phyloP scores from a whole-genome alignment of 306 rosid species.

The Castanopsis chinensis region DNA sequence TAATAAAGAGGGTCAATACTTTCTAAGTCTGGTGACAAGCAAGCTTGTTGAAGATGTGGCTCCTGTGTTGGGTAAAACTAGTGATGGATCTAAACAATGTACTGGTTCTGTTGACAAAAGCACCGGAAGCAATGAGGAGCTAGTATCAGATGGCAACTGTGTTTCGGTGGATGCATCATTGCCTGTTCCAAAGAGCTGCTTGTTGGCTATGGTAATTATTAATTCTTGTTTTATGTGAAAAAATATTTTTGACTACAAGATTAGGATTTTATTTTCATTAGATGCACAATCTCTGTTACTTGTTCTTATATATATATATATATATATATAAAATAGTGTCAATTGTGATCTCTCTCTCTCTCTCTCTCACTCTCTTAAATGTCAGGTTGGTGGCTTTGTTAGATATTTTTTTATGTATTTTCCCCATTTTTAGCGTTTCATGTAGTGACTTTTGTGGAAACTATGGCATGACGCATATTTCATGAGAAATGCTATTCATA shows the following conservation, averaged over 20 bases:
- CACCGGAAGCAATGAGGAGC: conserved; percentile 32
- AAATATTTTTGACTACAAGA: not conserved
- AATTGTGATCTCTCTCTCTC: not conserved
- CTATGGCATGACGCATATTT: not conserved
- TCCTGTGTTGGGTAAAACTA: conserved; percentile 31
- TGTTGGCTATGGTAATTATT: conserved; percentile 69
- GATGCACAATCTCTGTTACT: not conserved
- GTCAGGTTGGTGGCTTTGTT: not conserved
- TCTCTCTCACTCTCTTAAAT: not conserved
- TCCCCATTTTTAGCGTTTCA: not conserved
- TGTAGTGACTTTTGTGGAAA: not conserved
- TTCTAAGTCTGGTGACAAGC: conserved; percentile 59
- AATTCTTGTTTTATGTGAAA: conserved; percentile 2
- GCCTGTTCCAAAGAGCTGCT: conserved; percentile 51
- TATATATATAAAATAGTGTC: not conserved
- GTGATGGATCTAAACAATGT: conserved; percentile 34
- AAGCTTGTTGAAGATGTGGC: conserved; percentile 34
- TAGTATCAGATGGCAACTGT: conserved; percentile 35
- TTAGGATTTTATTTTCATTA: not conserved
- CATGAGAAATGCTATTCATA: not conserved
- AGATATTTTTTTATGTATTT: not conserved
- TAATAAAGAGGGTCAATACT: conserved; percentile 46
- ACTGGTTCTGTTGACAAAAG: conserved; percentile 32
- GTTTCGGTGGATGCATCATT: conserved; percentile 23
- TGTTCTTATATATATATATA: not conserved